A percentile compares a stretch with the other conserved stretches of the same genome.
These are phyloP conservation scores for Dujonia santamariae DNA, from an alignment of 1,139 yeast species.

Conservation along the genomic window DNA sequence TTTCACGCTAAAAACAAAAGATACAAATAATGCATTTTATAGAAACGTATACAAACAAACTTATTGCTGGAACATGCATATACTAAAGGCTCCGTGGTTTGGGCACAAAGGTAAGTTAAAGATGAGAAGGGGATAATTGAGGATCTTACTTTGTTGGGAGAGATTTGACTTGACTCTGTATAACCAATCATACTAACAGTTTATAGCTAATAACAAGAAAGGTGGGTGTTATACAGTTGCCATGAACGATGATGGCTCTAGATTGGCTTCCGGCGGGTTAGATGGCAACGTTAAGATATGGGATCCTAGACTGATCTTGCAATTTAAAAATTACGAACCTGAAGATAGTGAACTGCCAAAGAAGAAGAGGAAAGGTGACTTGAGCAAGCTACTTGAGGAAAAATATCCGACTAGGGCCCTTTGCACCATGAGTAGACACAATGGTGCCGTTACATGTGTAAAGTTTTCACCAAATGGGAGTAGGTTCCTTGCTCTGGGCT, in stretches of 20 bases:
- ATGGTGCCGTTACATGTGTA: conserved; percentile 92
- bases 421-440: conserved; percentile 80
- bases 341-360: conserved; percentile 11
- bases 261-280: conserved; percentile 92
- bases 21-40: no score
- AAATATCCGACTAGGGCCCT: conserved; percentile 43
- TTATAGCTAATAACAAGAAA: conserved; percentile 67
- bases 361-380: conserved; percentile 9
- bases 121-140: no score
- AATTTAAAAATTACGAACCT: conserved; percentile 28
- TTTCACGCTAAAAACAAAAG: no score
- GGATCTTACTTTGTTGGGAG: no score
- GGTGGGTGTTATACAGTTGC: conserved; percentile 85
- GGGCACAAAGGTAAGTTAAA: conserved; percentile 58
- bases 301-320: conserved; percentile 63
- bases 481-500: conserved; percentile 88
- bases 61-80: conserved; percentile 46
- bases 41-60: no score
- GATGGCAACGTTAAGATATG: conserved; percentile 93
- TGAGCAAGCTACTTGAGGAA: no score
- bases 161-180: not conserved
- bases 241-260: conserved; percentile 74
- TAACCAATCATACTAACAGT: conserved; percentile 9
- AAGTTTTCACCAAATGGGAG: conserved; percentile 86
- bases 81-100: conserved; percentile 83